These are phyloP conservation scores for Phytophthora megakarya DNA, from an alignment of 352 stramenopile genomes.

Conservation along the genomic window DNA sequence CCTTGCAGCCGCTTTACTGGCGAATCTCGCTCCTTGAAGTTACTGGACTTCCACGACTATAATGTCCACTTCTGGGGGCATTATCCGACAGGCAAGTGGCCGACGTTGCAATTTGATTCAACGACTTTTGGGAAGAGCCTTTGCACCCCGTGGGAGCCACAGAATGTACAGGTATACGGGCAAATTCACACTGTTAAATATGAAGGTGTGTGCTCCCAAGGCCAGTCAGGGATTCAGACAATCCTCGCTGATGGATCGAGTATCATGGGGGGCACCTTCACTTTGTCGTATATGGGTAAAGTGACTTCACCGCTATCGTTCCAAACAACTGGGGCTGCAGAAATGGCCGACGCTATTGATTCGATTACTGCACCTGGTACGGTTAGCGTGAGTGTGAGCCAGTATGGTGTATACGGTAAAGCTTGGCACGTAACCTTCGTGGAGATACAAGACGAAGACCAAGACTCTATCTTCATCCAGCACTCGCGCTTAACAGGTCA, in stretches of 20 bases:
- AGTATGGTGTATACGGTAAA: slow-evolving; percentile 70
- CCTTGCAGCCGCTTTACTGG: slow-evolving; percentile 49
- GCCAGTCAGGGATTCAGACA: slow-evolving; percentile 60
- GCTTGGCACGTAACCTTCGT: slow-evolving; percentile 94
- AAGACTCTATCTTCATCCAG: slow-evolving; percentile 79
- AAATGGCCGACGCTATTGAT: slow-evolving; percentile 89
- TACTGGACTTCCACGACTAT: slow-evolving; percentile 76
- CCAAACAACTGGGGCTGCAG: slow-evolving; percentile 75
- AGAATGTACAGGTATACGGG: slow-evolving; percentile 45
- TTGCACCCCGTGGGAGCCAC: slow-evolving; percentile 44
- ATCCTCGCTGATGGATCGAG: slow-evolving; percentile 77
- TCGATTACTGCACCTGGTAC: slow-evolving; percentile 75
- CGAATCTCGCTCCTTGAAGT: slow-evolving; percentile 53
- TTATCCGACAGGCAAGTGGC: slow-evolving; percentile 76
- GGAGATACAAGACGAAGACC: slow-evolving; percentile 48
- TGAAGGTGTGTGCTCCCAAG: slow-evolving; percentile 58
- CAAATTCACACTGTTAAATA: slow-evolving; percentile 74
- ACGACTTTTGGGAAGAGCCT: slow-evolving; percentile 37
- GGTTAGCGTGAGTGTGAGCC: slow-evolving; percentile 84
- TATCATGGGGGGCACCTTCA: slow-evolving; percentile 90
- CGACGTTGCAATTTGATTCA: slow-evolving; percentile 62
- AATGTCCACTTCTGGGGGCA: slow-evolving; percentile 71
- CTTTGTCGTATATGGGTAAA: slow-evolving; percentile 86
- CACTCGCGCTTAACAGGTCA: slow-evolving; percentile 76
- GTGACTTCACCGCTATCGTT: slow-evolving; percentile 71